These are phyloP conservation scores for Lepiota subincarnata DNA, from an alignment of 768 basidiomycete species.

Conservation along the genomic window DNA sequence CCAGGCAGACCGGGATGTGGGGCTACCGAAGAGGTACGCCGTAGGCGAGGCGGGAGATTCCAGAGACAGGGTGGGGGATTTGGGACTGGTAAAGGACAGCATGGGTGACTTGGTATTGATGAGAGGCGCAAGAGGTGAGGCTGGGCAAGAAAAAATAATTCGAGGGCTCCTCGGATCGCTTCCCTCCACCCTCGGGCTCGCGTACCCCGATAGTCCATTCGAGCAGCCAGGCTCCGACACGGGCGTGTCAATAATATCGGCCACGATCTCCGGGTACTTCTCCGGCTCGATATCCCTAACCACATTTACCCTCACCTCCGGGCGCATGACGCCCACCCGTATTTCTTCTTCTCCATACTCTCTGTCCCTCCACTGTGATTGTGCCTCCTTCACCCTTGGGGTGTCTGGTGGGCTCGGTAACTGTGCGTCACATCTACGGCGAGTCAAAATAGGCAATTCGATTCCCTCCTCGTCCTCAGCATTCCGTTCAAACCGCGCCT, in stretches of 20 bases:
- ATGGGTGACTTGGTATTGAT: not conserved
- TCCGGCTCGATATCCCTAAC: not conserved
- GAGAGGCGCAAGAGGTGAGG: not conserved
- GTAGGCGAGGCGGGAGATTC: not conserved
- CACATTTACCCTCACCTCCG: slow-evolving; percentile 2
- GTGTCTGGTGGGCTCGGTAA: slow-evolving; percentile 11
- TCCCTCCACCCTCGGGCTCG: not conserved
- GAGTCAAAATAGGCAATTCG: not conserved
- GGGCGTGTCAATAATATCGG: slow-evolving; percentile 1
- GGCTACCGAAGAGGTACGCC: not conserved
- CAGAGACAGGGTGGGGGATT: not conserved
- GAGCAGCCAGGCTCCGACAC: slow-evolving; percentile 3
- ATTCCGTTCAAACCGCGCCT: not conserved
- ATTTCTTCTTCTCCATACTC: not conserved
- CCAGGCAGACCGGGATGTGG: not conserved
- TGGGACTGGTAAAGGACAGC: not conserved
- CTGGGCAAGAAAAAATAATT: not conserved
- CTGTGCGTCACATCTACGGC: not conserved
- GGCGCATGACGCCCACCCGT: not conserved
- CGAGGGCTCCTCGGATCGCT: not conserved
- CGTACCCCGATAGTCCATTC: not conserved
- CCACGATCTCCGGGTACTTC: not conserved
- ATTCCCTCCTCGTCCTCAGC: slow-evolving; percentile 7
- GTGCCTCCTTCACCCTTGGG: not conserved
- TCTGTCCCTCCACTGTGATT: not conserved